These are phyloP conservation scores for Boletus sensibilis DNA, from an alignment of 768 basidiomycete species.

Conservation along the genomic window DNA sequence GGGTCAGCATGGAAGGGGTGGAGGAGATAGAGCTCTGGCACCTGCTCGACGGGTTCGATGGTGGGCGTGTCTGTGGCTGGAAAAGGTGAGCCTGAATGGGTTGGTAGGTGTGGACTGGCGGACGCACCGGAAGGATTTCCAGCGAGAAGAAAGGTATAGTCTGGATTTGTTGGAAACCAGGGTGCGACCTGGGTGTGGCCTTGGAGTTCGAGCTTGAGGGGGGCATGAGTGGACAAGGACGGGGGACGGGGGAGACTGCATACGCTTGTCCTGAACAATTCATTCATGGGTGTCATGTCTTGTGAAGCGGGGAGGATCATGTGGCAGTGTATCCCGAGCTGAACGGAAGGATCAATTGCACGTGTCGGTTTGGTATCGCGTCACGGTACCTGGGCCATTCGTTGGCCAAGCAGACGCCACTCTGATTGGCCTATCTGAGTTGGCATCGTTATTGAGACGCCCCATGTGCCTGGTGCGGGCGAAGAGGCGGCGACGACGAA, in stretches of 20 bases:
- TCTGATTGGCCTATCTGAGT: constrained; percentile 35
- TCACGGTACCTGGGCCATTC: constrained; percentile 43
- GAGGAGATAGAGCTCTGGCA: neutral
- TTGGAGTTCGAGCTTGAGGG: constrained; percentile 25
- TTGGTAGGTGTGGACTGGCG: neutral
- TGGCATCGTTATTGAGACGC: constrained; percentile 24
- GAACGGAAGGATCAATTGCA: constrained; percentile 21
- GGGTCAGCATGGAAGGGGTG: constrained; percentile 11
- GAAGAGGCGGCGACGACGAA: constrained; percentile 54
- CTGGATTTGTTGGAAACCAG: constrained; percentile 42
- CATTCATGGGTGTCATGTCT: constrained; percentile 45
- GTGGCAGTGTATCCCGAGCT: constrained; percentile 60
- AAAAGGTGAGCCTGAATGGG: neutral
- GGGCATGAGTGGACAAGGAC: neutral
- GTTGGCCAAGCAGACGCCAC: constrained; percentile 44
- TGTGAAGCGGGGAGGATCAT: constrained; percentile 50
- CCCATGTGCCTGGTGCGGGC: constrained; percentile 36
- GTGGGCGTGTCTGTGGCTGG: constrained; percentile 13
- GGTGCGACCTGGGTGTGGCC: constrained; percentile 26
- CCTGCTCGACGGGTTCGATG: constrained; percentile 14
- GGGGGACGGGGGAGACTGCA: neutral
- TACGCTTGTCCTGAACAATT: constrained; percentile 50
- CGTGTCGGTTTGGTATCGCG: constrained; percentile 1
- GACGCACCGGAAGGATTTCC: constrained; percentile 30
- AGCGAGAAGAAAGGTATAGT: constrained; percentile 45